These are phyloP conservation scores for Fusarium verticillioides DNA, from an alignment of 2,329 filamentous ascomycete species.

Conservation along the genomic window DNA sequence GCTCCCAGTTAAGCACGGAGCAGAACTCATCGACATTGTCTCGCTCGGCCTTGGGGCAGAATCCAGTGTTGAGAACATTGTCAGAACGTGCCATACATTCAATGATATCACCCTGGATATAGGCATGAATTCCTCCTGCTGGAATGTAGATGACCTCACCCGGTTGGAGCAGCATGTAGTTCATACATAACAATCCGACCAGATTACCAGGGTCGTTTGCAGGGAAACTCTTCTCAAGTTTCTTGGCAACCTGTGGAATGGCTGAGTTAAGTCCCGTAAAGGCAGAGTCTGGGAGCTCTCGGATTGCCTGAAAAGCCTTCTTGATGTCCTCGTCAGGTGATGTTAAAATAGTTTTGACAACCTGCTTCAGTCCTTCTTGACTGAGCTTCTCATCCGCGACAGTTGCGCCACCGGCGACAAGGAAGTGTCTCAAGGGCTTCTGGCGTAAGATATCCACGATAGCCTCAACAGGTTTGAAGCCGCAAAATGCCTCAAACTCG, in stretches of 20 bases:
- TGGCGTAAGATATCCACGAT: constrained; percentile 70
- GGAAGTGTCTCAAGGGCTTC: constrained; percentile 38
- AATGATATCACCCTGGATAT: constrained; percentile 77
- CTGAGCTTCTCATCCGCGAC: constrained; percentile 54
- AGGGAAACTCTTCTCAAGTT: constrained; percentile 73
- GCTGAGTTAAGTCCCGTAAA: constrained; percentile 63
- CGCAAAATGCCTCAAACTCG: constrained; percentile 80
- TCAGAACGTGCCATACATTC: constrained; percentile 83
- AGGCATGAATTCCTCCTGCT: constrained; percentile 79
- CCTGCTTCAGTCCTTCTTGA: constrained; percentile 61
- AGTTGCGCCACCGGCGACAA: constrained; percentile 26
- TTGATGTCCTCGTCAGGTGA: constrained; percentile 56
- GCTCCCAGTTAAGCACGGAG: constrained; percentile 70
- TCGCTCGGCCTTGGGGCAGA: constrained; percentile 74
- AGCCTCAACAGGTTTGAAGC: constrained; percentile 73
- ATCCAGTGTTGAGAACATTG: constrained; percentile 79
- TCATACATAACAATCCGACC: constrained; percentile 79
- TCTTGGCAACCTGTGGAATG: constrained; percentile 72
- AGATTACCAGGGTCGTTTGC: constrained; percentile 72
- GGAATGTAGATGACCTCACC: constrained; percentile 78
- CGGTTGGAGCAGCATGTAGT: constrained; percentile 72
- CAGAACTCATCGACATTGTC: constrained; percentile 73
- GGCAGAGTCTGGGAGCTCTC: constrained; percentile 55
- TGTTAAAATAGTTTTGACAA: constrained; percentile 64
- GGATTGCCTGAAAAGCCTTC: constrained; percentile 32